phyloP scores from a whole-genome alignment of 2,329 filamentous ascomycete species.

The Rhynchosporium secalis region DNA sequence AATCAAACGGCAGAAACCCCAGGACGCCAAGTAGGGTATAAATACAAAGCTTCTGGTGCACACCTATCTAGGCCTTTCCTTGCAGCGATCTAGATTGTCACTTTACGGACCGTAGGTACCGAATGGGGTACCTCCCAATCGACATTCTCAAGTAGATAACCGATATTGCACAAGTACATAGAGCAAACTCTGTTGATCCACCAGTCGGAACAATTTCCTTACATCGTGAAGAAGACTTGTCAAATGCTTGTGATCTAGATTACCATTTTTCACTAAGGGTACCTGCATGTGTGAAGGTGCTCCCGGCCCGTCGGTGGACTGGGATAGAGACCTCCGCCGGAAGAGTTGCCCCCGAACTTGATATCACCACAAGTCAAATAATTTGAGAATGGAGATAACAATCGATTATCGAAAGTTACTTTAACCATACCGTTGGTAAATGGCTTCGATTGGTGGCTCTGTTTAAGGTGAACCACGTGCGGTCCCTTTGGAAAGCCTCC shows the following conservation, averaged over 20 bases:
- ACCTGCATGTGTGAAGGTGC: not conserved
- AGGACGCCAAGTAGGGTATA: not conserved
- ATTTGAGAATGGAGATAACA: not conserved
- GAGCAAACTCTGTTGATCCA: not conserved
- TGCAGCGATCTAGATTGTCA: not conserved
- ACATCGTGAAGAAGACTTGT: not conserved
- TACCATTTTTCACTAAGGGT: not conserved
- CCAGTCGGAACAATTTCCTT: conserved; percentile 2
- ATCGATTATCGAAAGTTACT: too few species aligned
- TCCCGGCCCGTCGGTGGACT: conserved; percentile 8
- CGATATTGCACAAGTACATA: not conserved
- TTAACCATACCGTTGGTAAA: too few species aligned
- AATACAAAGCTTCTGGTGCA: not conserved
- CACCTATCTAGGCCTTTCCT: not conserved
- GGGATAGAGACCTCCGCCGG: conserved; percentile 6
- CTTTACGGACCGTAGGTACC: not conserved
- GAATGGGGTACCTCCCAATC: not conserved
- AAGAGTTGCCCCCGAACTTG: not conserved
- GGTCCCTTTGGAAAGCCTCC: too few species aligned
- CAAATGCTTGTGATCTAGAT: not conserved
- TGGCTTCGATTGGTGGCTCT: too few species aligned
- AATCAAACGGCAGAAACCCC: not conserved
- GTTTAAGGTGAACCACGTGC: too few species aligned
- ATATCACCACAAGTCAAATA: not conserved
- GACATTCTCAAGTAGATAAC: too few species aligned